Evolutionary conservation across 495 filamentous ascomycete genomes (phyloP).

Genomic region (Podospora australis): DNA sequence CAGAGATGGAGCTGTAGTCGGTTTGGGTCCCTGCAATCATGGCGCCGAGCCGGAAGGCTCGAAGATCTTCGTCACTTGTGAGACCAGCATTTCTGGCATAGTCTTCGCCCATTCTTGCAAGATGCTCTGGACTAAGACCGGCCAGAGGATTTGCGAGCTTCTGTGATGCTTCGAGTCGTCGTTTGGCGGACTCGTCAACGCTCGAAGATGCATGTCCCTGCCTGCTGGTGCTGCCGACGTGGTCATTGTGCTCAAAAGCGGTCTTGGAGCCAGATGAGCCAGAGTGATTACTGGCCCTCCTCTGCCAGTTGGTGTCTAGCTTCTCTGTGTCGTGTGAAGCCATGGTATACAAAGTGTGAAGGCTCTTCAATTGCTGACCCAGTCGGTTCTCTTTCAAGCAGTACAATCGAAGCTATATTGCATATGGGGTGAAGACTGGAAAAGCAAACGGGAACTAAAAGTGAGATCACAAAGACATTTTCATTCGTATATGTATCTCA

Average conservation of each 20-base stretch:
- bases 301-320: too few relatives aligned
- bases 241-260: slow-evolving; percentile 5
- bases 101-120: slow-evolving; percentile 55
- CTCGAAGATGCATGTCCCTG: background rate
- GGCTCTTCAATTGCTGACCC: too few relatives aligned
- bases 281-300: background rate
- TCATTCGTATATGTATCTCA: too few relatives aligned
- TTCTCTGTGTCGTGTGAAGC: too few relatives aligned
- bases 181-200: slow-evolving; percentile 1
- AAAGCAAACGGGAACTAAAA: too few relatives aligned
- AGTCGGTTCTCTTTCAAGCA: too few relatives aligned
- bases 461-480: too few relatives aligned
- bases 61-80: slow-evolving; percentile 56
- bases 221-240: background rate
- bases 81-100: slow-evolving; percentile 61
- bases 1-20: slow-evolving; percentile 47
- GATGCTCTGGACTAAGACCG: slow-evolving; percentile 51
- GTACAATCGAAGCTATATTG: too few relatives aligned
- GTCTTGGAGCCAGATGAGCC: background rate
- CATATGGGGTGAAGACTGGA: too few relatives aligned
- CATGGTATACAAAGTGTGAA: too few relatives aligned
- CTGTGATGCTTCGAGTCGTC: slow-evolving; percentile 25
- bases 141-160: slow-evolving; percentile 64
- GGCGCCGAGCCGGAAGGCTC: slow-evolving; percentile 67
- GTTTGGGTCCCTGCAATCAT: slow-evolving; percentile 46